Base-by-base conservation (phyloP, 2,329 filamentous ascomycete species). In the Diplodia sapinea region DNA sequence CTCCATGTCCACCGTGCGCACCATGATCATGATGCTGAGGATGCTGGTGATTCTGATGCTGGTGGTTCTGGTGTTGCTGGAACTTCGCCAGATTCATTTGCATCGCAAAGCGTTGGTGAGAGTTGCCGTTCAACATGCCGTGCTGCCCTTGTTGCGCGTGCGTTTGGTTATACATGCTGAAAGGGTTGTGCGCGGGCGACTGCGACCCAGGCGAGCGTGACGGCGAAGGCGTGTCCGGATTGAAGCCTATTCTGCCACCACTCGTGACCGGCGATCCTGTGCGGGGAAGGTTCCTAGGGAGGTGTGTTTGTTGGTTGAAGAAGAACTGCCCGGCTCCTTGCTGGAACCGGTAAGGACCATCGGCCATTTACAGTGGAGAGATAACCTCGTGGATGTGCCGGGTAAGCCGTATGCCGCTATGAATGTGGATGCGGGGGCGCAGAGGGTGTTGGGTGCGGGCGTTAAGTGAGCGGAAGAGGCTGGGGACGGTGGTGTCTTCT, bases 71-170 rank as follows among this genome's bases (percentile, higher is more conserved):
- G 70, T 86, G 88, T 71, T 89, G 87, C 73, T 87, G 92, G 76
- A 87, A 89, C 80, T 92, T 92, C 75, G 89, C 85, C 82, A 93
- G 83, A 71, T 86, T 87, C 80, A 86, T 83, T 68, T 83, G 81
- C 76, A 80, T 80, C 65, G 79, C 79, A 72, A 81, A 84, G 71
- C 82, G 83, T 72, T 86, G 85, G 71, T 87, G 86, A 33, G 86
- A 85, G 70, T 88, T 88, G 73, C 89, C 90, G 81, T 93, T 93
- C 79, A 93, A 86, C 81, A 91, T 89, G 81, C 86, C 87, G 82
- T 89, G 89, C 78, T 92, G 91, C 78, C 88, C 88, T 81, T 89
- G 88, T 77, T 91, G 88, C 68, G 83, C 81, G 69, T 77, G 80
- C 76, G 84, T 85, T 79, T 91, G 89, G 76, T 87, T 88, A 84